These are phyloP conservation scores for Simmondsia chinensis DNA, from an alignment of 148 eudicot species.

Conservation along the genomic window DNA sequence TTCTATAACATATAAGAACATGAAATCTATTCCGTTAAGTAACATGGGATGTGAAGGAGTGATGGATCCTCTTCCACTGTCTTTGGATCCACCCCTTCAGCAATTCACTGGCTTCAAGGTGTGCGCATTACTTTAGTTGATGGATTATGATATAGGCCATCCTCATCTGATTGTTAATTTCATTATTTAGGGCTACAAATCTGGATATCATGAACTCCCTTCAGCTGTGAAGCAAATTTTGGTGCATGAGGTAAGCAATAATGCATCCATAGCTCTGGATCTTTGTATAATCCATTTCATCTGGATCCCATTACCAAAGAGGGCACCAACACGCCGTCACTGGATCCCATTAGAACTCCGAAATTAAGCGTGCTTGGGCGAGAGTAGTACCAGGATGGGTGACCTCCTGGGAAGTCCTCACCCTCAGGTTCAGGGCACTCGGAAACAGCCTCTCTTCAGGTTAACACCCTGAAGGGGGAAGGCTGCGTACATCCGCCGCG, in stretches of 20 bases:
- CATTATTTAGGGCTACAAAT: slow-evolving; percentile 49
- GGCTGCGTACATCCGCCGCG: no score
- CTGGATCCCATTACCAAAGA: neutral
- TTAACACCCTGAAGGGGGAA: no score
- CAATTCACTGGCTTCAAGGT: slow-evolving; percentile 68
- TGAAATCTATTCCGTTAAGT: slow-evolving; percentile 38
- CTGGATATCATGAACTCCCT: slow-evolving; percentile 55
- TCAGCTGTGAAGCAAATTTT: slow-evolving; percentile 79
- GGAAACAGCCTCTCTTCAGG: no score
- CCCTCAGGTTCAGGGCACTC: no score
- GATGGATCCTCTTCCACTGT: slow-evolving; percentile 41
- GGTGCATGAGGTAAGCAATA: slow-evolving; percentile 67
- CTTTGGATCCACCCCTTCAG: slow-evolving; percentile 74
- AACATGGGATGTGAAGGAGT: slow-evolving; percentile 29
- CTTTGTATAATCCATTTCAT: neutral
- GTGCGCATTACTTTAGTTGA: slow-evolving; percentile 1
- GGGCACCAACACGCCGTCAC: no score
- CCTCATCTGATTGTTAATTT: slow-evolving; percentile 4
- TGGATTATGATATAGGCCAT: slow-evolving; percentile 1
- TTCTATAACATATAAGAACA: slow-evolving; percentile 57
- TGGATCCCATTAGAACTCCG: no score
- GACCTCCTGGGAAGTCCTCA: no score
- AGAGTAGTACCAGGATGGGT: no score
- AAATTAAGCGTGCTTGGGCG: no score
- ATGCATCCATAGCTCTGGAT: slow-evolving; percentile 4